These are phyloP conservation scores for Ophiostoma sp. DNA, from an alignment of 2,329 filamentous ascomycete species.

Conservation along the genomic window DNA sequence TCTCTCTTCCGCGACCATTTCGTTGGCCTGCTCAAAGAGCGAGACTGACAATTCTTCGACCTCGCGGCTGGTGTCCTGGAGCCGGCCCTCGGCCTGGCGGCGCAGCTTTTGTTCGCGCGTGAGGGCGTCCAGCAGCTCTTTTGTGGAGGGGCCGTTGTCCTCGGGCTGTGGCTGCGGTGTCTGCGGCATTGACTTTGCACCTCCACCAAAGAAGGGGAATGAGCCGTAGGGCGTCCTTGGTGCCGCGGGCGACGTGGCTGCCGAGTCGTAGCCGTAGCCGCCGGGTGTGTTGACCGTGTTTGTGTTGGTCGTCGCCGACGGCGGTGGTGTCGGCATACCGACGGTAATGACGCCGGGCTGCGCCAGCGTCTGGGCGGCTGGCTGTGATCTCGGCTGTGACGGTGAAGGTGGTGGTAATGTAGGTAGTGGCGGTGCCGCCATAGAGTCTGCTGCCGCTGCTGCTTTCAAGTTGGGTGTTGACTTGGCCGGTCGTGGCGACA, in stretches of 20 bases:
- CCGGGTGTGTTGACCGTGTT: background rate
- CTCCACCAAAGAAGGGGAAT: conserved; percentile 19
- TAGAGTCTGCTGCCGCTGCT: conserved; percentile 28
- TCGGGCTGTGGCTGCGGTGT: conserved; percentile 25
- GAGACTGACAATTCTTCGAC: conserved; percentile 75
- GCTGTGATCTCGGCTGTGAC: conserved; percentile 30
- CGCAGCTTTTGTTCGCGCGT: conserved; percentile 67
- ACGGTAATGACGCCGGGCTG: background rate
- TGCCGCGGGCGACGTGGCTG: conserved; percentile 27
- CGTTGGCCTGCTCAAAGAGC: conserved; percentile 80
- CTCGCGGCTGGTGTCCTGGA: conserved; percentile 67
- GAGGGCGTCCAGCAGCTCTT: conserved; percentile 63
- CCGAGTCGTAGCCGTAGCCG: conserved; percentile 27
- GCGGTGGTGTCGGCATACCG: conserved; percentile 24
- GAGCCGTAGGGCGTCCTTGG: conserved; percentile 23
- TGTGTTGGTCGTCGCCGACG: conserved; percentile 21
- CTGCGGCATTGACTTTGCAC: background rate
- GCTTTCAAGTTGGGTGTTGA: conserved; percentile 44
- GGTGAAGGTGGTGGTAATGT: conserved; percentile 14
- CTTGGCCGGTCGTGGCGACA: conserved; percentile 46
- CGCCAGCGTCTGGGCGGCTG: conserved; percentile 24
- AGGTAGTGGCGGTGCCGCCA: conserved; percentile 14
- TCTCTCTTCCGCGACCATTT: conserved; percentile 80
- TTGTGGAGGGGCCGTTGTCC: conserved; percentile 33
- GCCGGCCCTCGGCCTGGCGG: conserved; percentile 65